Base-by-base conservation (phyloP, 2,329 filamentous ascomycete species). In the Fonsecaea multimorphosa region DNA sequence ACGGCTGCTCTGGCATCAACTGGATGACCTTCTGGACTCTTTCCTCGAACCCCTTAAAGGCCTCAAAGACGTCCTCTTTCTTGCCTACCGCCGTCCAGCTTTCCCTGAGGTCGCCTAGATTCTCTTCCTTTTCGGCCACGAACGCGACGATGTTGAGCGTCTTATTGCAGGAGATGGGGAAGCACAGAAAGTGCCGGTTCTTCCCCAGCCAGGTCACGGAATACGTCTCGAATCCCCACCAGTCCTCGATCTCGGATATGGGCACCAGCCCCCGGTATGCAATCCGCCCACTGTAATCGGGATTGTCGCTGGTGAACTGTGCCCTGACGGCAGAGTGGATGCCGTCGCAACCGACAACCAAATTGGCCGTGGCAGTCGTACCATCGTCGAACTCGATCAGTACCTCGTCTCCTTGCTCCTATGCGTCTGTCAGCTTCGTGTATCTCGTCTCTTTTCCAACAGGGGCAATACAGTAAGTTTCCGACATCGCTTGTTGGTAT, bases 141-240 rank as follows among this genome's bases (percentile, higher is more conserved):
- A 78, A 79, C 0, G 73, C 77, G 2, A 79, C 77, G 46, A 79
- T 72, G 64, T 78, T 79, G 24, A 80, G 67, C n/a, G 68, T 67
- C 62, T 73, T 72, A 70, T 78, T 77, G 5, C 70, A 57, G 11
- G 68, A 69, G 58, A 80, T 79, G 2, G 78, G 76, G 62, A 77
- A 79, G 16, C 72, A 68, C 7, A 80, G 72, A 34, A 80, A 74
- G 70, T 80, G 78, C 62, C 73, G 72, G 61, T 74, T 73, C 38
- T 74, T 76, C 0, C 73, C 76, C 5, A 76, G 66, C 76, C 76
- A 79, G 31, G 73, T 65, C 14, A 72, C 68, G 8, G 72, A 63
- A 57, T 74, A 73, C 24, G 72, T 70, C 14, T 65, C 62, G 12
- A 74, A 59, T 3, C 70, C 66, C 74, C 74, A 75, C 53, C 63